phyloP scores from a whole-genome alignment of 140 eudicot genomes.

The Artemisia princeps region DNA sequence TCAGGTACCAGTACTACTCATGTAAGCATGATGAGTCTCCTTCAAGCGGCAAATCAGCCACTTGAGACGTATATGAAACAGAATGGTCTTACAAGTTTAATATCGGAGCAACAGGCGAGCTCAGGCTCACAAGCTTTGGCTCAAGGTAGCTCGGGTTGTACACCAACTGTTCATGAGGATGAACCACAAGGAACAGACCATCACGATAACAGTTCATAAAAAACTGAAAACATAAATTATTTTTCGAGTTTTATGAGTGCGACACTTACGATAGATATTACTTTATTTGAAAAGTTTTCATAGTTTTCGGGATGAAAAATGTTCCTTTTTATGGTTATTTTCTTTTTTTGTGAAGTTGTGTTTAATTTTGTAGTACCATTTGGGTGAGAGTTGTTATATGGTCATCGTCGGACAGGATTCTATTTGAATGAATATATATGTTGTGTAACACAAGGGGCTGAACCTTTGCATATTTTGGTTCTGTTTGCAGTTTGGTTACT shows the following conservation, averaged over 20 bases:
- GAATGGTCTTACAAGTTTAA: conserved; percentile 73
- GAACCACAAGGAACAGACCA: conserved; percentile 37
- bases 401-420: conserved; percentile 11
- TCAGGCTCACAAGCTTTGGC: conserved; percentile 43
- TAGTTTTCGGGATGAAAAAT: conserved; percentile 24
- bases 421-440: conserved; percentile 3
- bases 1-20: conserved; percentile 22
- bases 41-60: conserved; percentile 71
- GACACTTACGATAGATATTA: conserved; percentile 8
- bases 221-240: background rate
- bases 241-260: background rate
- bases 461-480: too few relatives aligned
- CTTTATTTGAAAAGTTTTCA: conserved; percentile 8
- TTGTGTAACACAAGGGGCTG: too few relatives aligned
- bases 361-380: conserved; percentile 15
- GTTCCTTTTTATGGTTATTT: conserved; percentile 8
- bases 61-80: conserved; percentile 66
- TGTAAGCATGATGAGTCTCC: conserved; percentile 73
- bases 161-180: conserved; percentile 35
- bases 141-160: conserved; percentile 31
- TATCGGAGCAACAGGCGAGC: conserved; percentile 53
- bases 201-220: conserved; percentile 28
- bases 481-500: too few relatives aligned
- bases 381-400: conserved; percentile 28
- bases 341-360: conserved; percentile 21